These are phyloP conservation scores for Blastobotrys terrestris DNA, from an alignment of 805 yeast species.

Conservation along the genomic window DNA sequence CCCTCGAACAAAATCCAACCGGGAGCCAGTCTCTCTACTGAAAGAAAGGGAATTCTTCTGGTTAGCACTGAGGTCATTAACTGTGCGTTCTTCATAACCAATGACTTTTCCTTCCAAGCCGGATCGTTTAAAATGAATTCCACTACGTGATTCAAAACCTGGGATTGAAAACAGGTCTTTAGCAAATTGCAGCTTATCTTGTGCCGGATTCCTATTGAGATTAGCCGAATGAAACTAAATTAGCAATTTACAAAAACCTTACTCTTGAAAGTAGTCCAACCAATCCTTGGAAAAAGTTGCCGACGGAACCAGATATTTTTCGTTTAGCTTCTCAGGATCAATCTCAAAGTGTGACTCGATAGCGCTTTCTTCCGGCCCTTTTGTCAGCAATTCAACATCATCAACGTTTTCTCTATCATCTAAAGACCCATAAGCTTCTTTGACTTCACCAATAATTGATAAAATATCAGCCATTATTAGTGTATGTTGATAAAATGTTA, in stretches of 20 bases:
- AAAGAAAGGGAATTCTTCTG: slow-evolving; percentile 62
- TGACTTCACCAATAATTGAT: background rate
- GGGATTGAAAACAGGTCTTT: slow-evolving; percentile 54
- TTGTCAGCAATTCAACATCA: background rate
- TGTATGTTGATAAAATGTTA: background rate
- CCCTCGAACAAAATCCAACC: slow-evolving; percentile 60
- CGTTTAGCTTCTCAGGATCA: slow-evolving; percentile 18
- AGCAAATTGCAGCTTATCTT: slow-evolving; percentile 35
- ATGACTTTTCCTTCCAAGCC: slow-evolving; percentile 72
- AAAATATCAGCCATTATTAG: background rate
- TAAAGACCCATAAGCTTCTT: background rate
- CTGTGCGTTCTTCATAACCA: slow-evolving; percentile 45
- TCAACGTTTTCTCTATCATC: background rate
- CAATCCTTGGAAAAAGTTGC: slow-evolving; percentile 61
- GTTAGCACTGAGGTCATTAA: slow-evolving; percentile 22
- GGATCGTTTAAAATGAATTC: slow-evolving; percentile 58
- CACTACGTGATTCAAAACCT: slow-evolving; percentile 52
- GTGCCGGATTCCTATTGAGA: slow-evolving; percentile 15
- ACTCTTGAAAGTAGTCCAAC: slow-evolving; percentile 58
- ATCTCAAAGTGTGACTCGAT: background rate
- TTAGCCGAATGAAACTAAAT: no score
- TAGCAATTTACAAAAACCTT: slow-evolving; percentile 5
- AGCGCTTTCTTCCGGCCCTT: background rate
- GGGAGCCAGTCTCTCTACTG: slow-evolving; percentile 58
- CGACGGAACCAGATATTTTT: slow-evolving; percentile 56